These are phyloP conservation scores for Fraxinus sp. DNA, from an alignment of 305 asterid species.

Conservation along the genomic window DNA sequence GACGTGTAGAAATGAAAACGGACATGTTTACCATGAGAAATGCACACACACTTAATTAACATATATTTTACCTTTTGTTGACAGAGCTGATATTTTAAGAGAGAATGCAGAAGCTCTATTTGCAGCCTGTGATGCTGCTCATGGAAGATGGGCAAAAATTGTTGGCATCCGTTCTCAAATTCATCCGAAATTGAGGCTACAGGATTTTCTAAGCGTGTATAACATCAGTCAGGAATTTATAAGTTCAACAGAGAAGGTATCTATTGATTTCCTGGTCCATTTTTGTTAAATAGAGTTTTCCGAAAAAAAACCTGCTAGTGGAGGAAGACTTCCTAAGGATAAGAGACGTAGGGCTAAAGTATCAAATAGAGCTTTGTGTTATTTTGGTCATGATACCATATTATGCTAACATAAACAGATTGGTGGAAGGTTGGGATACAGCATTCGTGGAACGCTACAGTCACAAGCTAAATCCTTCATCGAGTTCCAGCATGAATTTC, in stretches of 20 bases:
- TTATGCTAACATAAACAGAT: conserved; percentile 64
- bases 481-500: conserved; percentile 91
- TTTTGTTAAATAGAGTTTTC: neutral
- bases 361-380: conserved; percentile 10
- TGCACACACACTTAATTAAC: conserved; percentile 6
- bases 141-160: conserved; percentile 98
- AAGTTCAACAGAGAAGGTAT: conserved; percentile 87
- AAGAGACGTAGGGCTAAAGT: neutral
- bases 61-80: conserved; percentile 29
- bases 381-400: conserved; percentile 35
- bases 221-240: conserved; percentile 89
- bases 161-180: conserved; percentile 94
- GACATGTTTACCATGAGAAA: conserved; percentile 8
- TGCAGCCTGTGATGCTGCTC: conserved; percentile 99
- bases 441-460: conserved; percentile 93
- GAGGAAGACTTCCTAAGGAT: neutral
- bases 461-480: conserved; percentile 96
- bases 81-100: conserved; percentile 90
- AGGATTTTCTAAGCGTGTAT: conserved; percentile 81
- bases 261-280: conserved; percentile 23
- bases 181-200: conserved; percentile 82
- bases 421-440: conserved; percentile 99
- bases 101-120: conserved; percentile 96
- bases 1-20: neutral
- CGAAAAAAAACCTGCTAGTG: neutral